A percentile compares a stretch with the other conserved stretches of the same genome.
These are phyloP conservation scores for Thalassiosira profunda DNA, from an alignment of 108 stramenopile species.

Conservation along the genomic window DNA sequence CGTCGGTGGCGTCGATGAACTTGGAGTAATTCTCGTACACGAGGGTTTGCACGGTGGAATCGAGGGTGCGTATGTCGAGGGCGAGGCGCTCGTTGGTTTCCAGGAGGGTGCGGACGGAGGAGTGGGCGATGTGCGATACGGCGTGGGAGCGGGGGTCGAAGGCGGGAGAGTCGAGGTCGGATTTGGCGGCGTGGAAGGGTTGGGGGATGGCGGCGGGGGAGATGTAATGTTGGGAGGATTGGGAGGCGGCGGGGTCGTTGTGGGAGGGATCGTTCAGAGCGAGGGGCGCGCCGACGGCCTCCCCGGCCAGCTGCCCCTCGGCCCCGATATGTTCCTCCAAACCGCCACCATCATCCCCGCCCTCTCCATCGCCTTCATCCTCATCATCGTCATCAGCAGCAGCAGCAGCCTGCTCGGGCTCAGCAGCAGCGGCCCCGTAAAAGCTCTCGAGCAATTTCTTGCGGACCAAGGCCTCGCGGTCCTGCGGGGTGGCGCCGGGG, in stretches of 20 bases:
- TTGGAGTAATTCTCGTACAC: conserved; percentile 99
- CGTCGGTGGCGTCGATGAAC: conserved; percentile 98
- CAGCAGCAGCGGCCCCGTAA: conserved; percentile 68
- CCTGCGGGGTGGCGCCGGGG: conserved; percentile 17
- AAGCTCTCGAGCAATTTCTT: conserved; percentile 89
- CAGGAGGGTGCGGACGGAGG: conserved; percentile 61
- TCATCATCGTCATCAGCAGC: background rate
- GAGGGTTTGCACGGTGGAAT: conserved; percentile 97
- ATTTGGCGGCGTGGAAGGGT: conserved; percentile 37
- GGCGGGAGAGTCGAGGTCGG: conserved; percentile 76
- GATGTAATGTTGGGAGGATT: background rate
- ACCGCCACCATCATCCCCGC: background rate
- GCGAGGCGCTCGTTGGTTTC: conserved; percentile 77
- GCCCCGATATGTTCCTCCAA: conserved; percentile 12
- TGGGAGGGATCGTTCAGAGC: background rate
- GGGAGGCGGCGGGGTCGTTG: background rate
- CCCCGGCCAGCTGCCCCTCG: conserved; percentile 10
- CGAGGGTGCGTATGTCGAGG: conserved; percentile 84
- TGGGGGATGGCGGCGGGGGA: conserved; percentile 42
- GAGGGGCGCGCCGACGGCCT: background rate
- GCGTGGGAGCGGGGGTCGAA: conserved; percentile 73
- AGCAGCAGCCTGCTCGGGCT: background rate
- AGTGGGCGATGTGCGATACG: conserved; percentile 53
- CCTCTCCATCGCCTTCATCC: conserved; percentile 26
- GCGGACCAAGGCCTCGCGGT: conserved; percentile 86